A percentile compares a stretch with the other conserved stretches of the same genome.
phyloP scores from a whole-genome alignment of 306 rosid species.

The Cyamopsis tetragonoloba region DNA sequence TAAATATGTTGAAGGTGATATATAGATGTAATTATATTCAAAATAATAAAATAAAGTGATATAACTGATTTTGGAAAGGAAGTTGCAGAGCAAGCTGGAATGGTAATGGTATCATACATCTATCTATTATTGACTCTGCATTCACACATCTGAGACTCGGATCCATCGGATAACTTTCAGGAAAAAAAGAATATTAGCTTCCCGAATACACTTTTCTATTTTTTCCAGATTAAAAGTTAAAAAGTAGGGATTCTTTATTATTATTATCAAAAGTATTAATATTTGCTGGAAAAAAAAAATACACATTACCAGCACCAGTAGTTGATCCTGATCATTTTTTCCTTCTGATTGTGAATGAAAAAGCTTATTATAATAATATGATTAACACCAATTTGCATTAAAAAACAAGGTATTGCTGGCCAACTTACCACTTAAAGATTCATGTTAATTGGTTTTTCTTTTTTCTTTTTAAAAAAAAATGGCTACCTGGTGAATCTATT shows the following conservation, averaged over 20 bases:
- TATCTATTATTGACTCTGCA: conserved; percentile 13
- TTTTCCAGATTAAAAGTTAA: neutral
- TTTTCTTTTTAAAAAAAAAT: too few species aligned
- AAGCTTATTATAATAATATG: conserved; percentile 12
- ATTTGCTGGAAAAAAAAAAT: neutral
- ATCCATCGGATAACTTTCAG: conserved; percentile 15
- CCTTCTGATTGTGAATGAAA: neutral
- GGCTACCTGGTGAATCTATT: too few species aligned
- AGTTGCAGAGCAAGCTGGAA: conserved; percentile 12
- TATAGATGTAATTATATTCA: conserved; percentile 41
- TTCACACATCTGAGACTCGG: conserved; percentile 47
- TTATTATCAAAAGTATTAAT: neutral
- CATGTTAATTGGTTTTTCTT: too few species aligned
- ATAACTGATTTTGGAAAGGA: conserved; percentile 24
- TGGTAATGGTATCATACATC: too few species aligned
- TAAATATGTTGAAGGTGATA: too few species aligned
- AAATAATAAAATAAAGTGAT: conserved; percentile 2
- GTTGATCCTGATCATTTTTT: neutral
- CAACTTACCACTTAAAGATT: conserved; percentile 18
- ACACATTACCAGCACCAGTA: neutral
- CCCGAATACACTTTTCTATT: neutral
- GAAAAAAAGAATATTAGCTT: conserved; percentile 16
- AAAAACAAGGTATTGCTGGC: conserved; percentile 6
- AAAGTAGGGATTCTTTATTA: neutral
- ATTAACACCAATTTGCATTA: conserved; percentile 15